Conservation (phyloP, 2,329 filamentous ascomycete species). For the Pyricularia sp. region DNA sequence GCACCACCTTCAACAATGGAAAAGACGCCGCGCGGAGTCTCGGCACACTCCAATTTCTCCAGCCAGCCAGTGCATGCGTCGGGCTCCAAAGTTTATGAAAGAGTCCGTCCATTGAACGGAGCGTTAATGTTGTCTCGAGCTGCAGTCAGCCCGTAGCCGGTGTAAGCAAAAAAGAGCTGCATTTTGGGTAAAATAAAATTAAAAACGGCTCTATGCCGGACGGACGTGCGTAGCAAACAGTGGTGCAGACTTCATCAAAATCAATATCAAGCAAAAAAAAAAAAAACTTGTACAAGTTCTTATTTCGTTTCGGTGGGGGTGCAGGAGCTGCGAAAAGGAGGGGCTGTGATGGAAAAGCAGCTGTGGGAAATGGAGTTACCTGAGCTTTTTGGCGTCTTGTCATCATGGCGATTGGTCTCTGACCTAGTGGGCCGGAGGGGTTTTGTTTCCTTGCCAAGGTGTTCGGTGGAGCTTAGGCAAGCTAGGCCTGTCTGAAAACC, state of each 20-base stretch:
- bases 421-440: neutral
- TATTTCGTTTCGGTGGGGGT: neutral
- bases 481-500: neutral
- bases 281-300: neutral
- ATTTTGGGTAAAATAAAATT: neutral
- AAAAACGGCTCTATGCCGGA: neutral
- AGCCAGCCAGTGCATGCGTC: neutral
- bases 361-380: neutral
- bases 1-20: neutral
- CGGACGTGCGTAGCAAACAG: neutral
- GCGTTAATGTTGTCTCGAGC: neutral
- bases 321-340: neutral
- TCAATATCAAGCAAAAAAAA: too few relatives aligned
- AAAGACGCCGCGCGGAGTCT: neutral
- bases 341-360: neutral
- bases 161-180: neutral
- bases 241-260: neutral
- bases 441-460: neutral
- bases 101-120: neutral
- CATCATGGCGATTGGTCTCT: neutral
- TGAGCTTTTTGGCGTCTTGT: neutral
- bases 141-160: neutral
- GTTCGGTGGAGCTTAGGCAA: neutral
- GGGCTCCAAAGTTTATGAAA: neutral
- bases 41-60: neutral